These are phyloP conservation scores for Pseudopediastrum boryanum DNA, from an alignment of 139 green algal species.

Conservation along the genomic window DNA sequence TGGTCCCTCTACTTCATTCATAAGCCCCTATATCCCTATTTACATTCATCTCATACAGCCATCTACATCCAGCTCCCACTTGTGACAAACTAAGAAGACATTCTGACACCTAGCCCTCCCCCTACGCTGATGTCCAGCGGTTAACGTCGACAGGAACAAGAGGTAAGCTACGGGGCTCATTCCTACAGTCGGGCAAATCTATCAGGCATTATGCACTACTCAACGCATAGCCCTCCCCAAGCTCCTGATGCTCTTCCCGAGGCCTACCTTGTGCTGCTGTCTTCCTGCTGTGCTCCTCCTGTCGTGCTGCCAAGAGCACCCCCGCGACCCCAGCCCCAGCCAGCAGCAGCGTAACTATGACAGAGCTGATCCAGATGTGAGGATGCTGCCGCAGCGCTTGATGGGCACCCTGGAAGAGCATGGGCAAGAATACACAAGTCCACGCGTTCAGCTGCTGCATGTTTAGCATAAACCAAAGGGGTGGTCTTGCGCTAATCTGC, in stretches of 20 bases:
- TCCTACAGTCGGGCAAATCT: not conserved
- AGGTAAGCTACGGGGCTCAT: no score
- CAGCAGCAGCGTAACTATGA: not conserved
- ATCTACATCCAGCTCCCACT: no score
- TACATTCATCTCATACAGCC: no score
- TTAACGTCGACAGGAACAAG: not conserved
- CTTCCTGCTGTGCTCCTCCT: conserved; percentile 13
- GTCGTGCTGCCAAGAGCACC: not conserved
- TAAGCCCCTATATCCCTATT: no score
- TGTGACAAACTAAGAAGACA: not conserved
- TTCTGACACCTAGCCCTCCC: not conserved
- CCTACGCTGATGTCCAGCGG: not conserved
- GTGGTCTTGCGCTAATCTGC: not conserved
- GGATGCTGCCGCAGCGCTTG: conserved; percentile 13
- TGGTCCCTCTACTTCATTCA: no score
- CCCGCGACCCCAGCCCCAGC: conserved; percentile 11
- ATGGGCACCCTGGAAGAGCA: not conserved
- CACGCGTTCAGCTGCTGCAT: not conserved
- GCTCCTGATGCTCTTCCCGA: no score
- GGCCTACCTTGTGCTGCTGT: not conserved
- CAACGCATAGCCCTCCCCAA: not conserved
- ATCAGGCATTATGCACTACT: not conserved
- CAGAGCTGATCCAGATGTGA: not conserved
- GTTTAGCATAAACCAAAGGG: not conserved
- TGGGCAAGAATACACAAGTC: not conserved